Evolutionary conservation across 495 filamentous ascomycete species (phyloP).

Genomic region (Aspergillus hancockii): DNA sequence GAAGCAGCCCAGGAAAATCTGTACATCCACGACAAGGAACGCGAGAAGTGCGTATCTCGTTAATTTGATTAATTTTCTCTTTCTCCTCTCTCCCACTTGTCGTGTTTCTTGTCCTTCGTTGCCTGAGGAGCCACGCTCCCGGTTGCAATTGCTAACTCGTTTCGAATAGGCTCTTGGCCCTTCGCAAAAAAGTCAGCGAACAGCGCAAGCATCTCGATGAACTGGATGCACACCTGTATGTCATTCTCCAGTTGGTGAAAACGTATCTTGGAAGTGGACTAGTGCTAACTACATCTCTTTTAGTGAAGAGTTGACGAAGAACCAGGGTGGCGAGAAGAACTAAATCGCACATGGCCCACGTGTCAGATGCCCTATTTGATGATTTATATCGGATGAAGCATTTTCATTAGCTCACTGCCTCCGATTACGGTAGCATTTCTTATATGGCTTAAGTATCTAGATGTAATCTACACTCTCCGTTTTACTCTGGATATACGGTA

Average conservation of each 20-base stretch:
- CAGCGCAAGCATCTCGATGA: constrained; percentile 82
- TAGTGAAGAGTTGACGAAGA: constrained; percentile 68
- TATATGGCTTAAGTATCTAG: neutral
- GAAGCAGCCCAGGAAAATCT: constrained; percentile 84
- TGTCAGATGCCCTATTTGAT: neutral
- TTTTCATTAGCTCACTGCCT: neutral
- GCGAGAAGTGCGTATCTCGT: constrained; percentile 63
- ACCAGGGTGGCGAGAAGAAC: constrained; percentile 72
- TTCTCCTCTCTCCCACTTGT: neutral
- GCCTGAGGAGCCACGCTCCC: neutral
- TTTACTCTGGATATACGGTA: neutral
- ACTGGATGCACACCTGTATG: constrained; percentile 82
- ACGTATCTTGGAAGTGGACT: neutral
- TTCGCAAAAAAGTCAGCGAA: constrained; percentile 75
- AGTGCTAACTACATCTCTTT: constrained; percentile 9
- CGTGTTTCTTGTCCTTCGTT: neutral
- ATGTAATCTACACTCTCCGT: constrained; percentile 8
- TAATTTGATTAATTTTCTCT: neutral
- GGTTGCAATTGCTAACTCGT: neutral
- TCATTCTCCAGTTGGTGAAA: constrained; percentile 12
- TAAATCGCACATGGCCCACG: constrained; percentile 35
- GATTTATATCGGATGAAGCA: constrained; percentile 1
- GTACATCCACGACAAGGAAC: constrained; percentile 81
- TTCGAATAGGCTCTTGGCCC: constrained; percentile 51
- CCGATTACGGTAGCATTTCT: neutral